Conservation (phyloP, 495 filamentous ascomycete species). For the Aspergillus sparsus region DNA sequence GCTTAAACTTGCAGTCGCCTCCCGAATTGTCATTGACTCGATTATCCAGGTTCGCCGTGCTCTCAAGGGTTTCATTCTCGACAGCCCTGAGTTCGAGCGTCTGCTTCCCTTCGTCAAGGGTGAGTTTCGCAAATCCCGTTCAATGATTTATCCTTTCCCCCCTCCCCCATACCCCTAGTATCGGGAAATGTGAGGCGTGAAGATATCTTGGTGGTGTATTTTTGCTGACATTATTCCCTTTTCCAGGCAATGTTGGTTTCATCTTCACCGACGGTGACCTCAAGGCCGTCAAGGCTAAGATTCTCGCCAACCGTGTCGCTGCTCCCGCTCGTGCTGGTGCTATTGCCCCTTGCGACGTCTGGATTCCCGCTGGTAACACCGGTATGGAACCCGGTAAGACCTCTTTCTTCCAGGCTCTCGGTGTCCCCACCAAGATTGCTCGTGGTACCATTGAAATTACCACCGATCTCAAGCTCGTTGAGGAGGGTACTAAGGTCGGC, state of each 20-base stretch:
- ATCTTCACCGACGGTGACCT: constrained; percentile 99
- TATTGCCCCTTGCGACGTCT: constrained; percentile 86
- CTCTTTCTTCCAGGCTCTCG: constrained; percentile 99
- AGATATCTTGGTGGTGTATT: not conserved
- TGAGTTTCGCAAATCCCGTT: constrained; percentile 28
- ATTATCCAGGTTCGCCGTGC: constrained; percentile 80
- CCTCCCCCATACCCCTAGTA: not conserved
- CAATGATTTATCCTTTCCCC: too few relatives aligned
- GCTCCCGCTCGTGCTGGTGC: constrained; percentile 97
- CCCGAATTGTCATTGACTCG: constrained; percentile 20
- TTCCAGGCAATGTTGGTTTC: constrained; percentile 88
- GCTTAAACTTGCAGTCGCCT: not conserved
- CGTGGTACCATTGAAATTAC: constrained; percentile 99
- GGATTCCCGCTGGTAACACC: constrained; percentile 94
- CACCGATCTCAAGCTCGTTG: constrained; percentile 94
- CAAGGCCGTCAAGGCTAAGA: constrained; percentile 87
- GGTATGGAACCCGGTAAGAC: constrained; percentile 99
- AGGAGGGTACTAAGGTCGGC: constrained; percentile 90
- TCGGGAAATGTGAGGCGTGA: not conserved
- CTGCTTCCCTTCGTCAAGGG: constrained; percentile 92
- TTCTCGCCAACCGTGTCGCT: constrained; percentile 93
- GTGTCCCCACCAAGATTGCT: constrained; percentile 99
- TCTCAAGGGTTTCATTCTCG: constrained; percentile 88
- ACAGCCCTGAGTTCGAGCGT: constrained; percentile 95
- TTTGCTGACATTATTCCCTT: not conserved